Evolutionary conservation across 176 grass and related monocot genomes (phyloP), one percentile per base, ranked within the genome.

Genomic region (Oryza glumipatula): DNA sequence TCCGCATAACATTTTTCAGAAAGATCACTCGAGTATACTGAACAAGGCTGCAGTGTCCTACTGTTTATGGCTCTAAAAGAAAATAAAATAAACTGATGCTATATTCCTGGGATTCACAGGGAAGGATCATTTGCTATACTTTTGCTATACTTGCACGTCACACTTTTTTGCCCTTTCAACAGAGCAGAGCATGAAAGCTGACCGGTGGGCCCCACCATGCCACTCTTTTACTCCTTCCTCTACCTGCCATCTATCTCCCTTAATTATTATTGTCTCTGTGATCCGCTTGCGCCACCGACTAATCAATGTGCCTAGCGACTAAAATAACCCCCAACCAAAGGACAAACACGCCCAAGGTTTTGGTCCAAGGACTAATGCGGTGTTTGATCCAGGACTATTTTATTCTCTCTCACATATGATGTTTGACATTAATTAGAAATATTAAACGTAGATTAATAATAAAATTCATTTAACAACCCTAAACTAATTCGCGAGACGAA

Each of bases 331-430:
- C 23, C 16, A 69, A 17, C 66, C 39, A 41, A 79, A 72, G 43
- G 44, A 74, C 76, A 74, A 39, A 21, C 21, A 46, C 51, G 54
- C 68, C 84, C 76, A 73, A 43, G 56, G 58, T 72, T 86, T 73
- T 16, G 79, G 68, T 19, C 67, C 12, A 47, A 63, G 78, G 21
- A 28, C 28, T 28, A 28, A 28, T 28, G 28, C 28, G 28, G 28
- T 28, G 28, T 28, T 28, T 28, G 28, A 28, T 28, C 1, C 1
- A 28, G 2, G 28, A 28, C 28, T 28, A 28, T 28, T 28, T 28
- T 28, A 28, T 28, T 28, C 28, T 28, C 2, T 26, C 26, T 1
- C 26, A 1, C 26, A 26, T 26, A 24, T 24, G 23, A 28, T 28
- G 26, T 28, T 28, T 28, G 26, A 28, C 1, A 28, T 1, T 28